Evolutionary conservation across 1,139 yeast species (phyloP).

Genomic region (Taphrina pruni): DNA sequence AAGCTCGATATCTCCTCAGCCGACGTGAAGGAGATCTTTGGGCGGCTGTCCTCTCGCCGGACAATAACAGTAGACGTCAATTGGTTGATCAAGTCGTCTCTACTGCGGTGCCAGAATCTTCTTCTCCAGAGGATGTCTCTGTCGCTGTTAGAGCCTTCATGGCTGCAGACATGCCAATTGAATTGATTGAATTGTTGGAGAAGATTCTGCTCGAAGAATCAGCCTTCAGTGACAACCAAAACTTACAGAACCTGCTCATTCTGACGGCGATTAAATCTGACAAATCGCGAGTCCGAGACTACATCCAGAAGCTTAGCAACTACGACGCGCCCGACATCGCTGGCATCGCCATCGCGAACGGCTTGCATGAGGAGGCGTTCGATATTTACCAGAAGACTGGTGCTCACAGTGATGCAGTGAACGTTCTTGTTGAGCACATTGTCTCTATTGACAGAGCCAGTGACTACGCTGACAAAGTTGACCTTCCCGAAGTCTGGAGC

Average conservation of each 20-base stretch:
- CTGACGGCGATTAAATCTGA: conserved; percentile 96
- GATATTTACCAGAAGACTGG: conserved; percentile 89
- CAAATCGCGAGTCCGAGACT: conserved; percentile 77
- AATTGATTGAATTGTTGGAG: conserved; percentile 90
- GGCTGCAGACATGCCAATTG: conserved; percentile 92
- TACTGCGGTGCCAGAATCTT: conserved; percentile 94
- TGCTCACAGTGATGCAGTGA: conserved; percentile 77
- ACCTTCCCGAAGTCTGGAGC: conserved; percentile 87
- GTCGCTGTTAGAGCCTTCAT: conserved; percentile 95
- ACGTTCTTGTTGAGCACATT: conserved; percentile 87
- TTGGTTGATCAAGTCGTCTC: conserved; percentile 89
- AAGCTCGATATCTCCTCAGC: conserved; percentile 87
- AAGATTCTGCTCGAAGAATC: conserved; percentile 96
- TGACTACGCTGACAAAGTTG: conserved; percentile 87
- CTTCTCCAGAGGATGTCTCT: conserved; percentile 94
- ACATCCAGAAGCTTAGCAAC: conserved; percentile 87
- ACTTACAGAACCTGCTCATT: conserved; percentile 88
- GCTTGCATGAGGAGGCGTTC: conserved; percentile 90
- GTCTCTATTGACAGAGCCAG: conserved; percentile 95
- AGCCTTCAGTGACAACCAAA: conserved; percentile 92
- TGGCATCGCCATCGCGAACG: conserved; percentile 85
- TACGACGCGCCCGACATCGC: conserved; percentile 95
- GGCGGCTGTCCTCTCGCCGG: conserved; percentile 75
- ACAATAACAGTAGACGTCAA: conserved; percentile 85
- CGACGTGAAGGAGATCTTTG: conserved; percentile 85